Percentiles rank a stretch among this genome's conserved stretches.
phyloP scores from a whole-genome alignment of 1,139 yeast genomes.

The Geotrichum phurueaensis region DNA sequence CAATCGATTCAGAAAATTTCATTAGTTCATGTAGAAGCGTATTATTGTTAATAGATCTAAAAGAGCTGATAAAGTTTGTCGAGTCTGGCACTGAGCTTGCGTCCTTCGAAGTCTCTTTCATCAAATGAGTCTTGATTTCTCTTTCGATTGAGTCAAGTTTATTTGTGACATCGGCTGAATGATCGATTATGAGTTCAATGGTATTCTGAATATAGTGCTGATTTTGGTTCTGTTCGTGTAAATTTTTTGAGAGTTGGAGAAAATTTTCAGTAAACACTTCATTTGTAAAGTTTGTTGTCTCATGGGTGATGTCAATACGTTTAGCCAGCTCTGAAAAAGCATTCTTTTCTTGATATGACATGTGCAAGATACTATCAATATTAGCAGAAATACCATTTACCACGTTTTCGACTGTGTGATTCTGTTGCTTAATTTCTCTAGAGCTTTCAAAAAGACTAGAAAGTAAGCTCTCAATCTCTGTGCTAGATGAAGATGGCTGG shows the following conservation, averaged over 20 bases:
- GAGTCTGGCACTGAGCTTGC: background rate
- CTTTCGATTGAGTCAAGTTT: background rate
- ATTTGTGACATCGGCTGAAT: background rate
- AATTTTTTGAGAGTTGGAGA: conserved; percentile 8
- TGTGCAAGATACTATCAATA: background rate
- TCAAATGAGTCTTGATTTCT: background rate
- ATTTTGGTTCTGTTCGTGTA: background rate
- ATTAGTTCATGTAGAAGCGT: background rate
- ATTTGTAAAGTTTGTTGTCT: background rate
- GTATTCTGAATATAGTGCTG: background rate
- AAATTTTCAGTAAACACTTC: conserved; percentile 8
- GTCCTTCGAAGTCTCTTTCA: background rate
- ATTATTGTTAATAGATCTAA: background rate
- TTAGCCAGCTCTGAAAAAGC: background rate
- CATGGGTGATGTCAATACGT: background rate
- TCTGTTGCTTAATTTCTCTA: background rate
- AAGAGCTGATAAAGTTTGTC: background rate
- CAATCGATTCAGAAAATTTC: background rate
- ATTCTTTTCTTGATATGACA: background rate
- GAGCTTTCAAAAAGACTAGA: background rate
- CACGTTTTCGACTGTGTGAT: background rate
- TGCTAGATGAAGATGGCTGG: conserved; percentile 20
- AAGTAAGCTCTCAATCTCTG: conserved; percentile 1
- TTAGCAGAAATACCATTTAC: background rate
- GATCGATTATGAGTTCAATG: background rate